Evolutionary conservation across 768 basidiomycete species (phyloP), one percentile per base, ranked within the genome.

Genomic region (Suillus alpinus): DNA sequence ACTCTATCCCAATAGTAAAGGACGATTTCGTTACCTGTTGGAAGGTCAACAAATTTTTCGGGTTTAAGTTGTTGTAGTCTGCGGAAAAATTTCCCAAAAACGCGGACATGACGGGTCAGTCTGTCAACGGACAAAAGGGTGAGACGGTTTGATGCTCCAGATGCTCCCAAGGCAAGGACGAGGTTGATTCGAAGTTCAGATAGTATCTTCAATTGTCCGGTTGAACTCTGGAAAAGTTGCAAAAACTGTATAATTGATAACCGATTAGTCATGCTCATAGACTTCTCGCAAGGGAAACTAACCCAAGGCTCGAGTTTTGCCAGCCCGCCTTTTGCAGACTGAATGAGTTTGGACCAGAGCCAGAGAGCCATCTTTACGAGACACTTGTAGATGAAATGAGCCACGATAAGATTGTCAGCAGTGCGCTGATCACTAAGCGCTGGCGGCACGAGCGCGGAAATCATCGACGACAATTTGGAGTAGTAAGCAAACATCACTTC

Each of bases 1-100:
- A 94, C 86, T 68, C 90, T 86, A 34, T 81, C 82, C 92, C 92
- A 94, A 68, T 92, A 93, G 66, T 85, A 93, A 32, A 91, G 76
- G 55, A 94, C 82, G 29, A 92, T 70, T 58, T 88, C 85, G 34
- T 80, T 81, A 66, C 86, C 91, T 47, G 76, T 72, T 2, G 89
- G 86, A 26, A 93, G 74, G 43, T 75, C 71, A 6, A 87, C 81
- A 68, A 94, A 94, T 20, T 83, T 83, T 43, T 77, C 60, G 20
- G 76, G 66, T 10, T 82, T 78, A 20, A 88, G 78, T 66, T 89
- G 86, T 63, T 92, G 88, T 64, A 93, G 67, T 36, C 88, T 81
- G 50, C 90, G 80, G 77, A 92, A 94, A 67, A 89, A 86, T 72
- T 93, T 94, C 14, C 92, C 93, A 66, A 92, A 87, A 36, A 83